Evolutionary conservation across 2,329 filamentous ascomycete species (phyloP), one percentile per base, ranked within the genome.

Genomic region (Fragosphaeria purpurea): DNA sequence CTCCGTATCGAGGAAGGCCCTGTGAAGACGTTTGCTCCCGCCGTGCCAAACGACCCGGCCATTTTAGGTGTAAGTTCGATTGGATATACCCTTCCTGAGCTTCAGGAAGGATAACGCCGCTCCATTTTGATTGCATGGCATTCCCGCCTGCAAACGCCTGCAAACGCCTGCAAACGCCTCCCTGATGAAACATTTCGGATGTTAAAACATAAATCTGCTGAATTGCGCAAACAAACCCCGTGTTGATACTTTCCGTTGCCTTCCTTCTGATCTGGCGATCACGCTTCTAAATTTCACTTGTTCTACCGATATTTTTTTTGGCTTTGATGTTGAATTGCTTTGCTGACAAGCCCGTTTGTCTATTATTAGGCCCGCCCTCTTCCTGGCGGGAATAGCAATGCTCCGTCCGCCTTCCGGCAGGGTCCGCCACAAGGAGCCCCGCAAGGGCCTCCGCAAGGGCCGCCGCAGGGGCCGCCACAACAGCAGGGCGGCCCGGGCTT

Each of bases 191-290:
- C 72, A 95, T 87, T 85, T 79, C 89, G 90, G 90, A 95, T 95
- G 88, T 93, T 88, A 95, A 94, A 70, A 71, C 77, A 76, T 80
- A 65, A 76, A 75, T 79, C 80, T 77, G 82, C 84, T 85, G 86
- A 86, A 86, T 85, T 86, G 88, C 88, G 89, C 89, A 95, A 83
- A 81, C 74, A 88, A 55, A 85, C 75, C 59, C 78, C 79, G 74
- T 95, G 90, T 95, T 83, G 90, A 95, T 81, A 84, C 22, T 86
- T 84, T 95, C 90, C 89, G 90, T 95, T 96, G 90, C 89, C 90
- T 96, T 96, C 90, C 90, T 96, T 95, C 89, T 96, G 89, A 95
- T 82, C 50, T 43, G 48, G 52, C 46, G 13, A n/a, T n/a, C 22
- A 22, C 22, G 30, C 30, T 39, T 35, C 4, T 7, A 37, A 5